A percentile compares a stretch with the other conserved stretches of the same genome.
Evolutionary conservation across 1,284 basidiomycete species (phyloP).

Genomic region (Ceratobasidium sp.): DNA sequence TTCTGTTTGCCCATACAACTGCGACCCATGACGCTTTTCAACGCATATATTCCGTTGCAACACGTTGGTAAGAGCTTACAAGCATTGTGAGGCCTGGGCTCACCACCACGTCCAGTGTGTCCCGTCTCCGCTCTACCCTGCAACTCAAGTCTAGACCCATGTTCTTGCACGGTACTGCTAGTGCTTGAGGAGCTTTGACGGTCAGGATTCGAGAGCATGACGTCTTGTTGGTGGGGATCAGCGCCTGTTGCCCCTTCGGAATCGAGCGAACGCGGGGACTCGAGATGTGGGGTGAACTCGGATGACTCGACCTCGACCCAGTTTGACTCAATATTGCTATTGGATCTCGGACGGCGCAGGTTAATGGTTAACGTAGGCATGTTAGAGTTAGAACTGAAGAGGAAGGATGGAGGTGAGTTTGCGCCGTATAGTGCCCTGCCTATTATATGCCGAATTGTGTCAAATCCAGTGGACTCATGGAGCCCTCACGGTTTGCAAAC

Average conservation of each 20-base stretch:
- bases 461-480: conserved; percentile 16
- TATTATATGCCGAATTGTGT: conserved; percentile 11
- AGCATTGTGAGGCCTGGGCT: conserved; percentile 26
- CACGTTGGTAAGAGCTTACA: conserved; percentile 10
- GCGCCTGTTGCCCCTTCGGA: conserved; percentile 1
- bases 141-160: background rate
- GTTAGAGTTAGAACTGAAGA: background rate
- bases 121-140: background rate
- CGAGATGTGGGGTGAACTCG: background rate
- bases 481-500: conserved; percentile 32
- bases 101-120: conserved; percentile 9
- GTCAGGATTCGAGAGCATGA: background rate
- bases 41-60: conserved; percentile 15
- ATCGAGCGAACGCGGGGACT: background rate
- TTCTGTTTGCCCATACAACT: conserved; percentile 25
- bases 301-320: conserved; percentile 27
- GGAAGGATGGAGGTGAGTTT: background rate
- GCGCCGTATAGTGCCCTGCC: background rate
- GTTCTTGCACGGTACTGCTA: background rate
- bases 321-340: conserved; percentile 25
- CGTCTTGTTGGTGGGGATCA: background rate
- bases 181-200: conserved; percentile 11
- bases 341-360: conserved; percentile 11
- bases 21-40: conserved; percentile 31
- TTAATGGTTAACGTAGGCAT: conserved; percentile 19